phyloP scores from a whole-genome alignment of 2,329 filamentous ascomycete genomes.

The Diaporthe vexans region DNA sequence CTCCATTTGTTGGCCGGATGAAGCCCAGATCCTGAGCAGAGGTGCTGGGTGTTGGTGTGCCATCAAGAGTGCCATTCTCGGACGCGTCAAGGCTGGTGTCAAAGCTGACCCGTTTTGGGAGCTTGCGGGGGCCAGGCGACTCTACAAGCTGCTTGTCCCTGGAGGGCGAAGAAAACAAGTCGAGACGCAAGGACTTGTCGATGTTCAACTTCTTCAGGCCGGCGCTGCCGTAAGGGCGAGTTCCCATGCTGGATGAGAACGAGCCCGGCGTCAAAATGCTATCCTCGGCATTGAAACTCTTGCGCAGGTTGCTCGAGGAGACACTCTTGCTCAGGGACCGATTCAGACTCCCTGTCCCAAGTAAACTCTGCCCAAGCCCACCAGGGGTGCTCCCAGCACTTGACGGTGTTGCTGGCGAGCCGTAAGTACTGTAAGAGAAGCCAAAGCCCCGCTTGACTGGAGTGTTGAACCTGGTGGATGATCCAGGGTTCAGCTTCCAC shows the following conservation, averaged over 20 bases:
- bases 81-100: conserved; percentile 73
- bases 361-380: conserved; percentile 74
- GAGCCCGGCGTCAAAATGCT: conserved; percentile 89
- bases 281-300: conserved; percentile 85
- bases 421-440: conserved; percentile 93
- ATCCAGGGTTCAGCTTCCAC: conserved; percentile 87
- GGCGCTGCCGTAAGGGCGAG: conserved; percentile 75
- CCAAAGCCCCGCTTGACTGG: conserved; percentile 91
- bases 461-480: conserved; percentile 83
- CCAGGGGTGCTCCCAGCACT: conserved; percentile 79
- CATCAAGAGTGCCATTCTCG: conserved; percentile 52
- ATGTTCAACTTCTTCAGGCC: conserved; percentile 93
- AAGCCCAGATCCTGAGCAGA: conserved; percentile 71
- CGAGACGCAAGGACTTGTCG: conserved; percentile 85
- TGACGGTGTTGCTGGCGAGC: conserved; percentile 80
- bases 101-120: conserved; percentile 93
- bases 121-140: conserved; percentile 62
- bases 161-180: conserved; percentile 74
- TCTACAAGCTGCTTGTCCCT: conserved; percentile 64
- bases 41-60: conserved; percentile 52
- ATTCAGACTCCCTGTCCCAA: conserved; percentile 74
- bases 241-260: conserved; percentile 78
- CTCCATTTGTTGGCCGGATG: conserved; percentile 65
- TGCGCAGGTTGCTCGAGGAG: conserved; percentile 87
- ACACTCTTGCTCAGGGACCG: conserved; percentile 87